A percentile compares a stretch with the other conserved stretches of the same genome.
phyloP scores from a whole-genome alignment of 2,329 filamentous ascomycete species.

The Coniochaeta ligniaria region DNA sequence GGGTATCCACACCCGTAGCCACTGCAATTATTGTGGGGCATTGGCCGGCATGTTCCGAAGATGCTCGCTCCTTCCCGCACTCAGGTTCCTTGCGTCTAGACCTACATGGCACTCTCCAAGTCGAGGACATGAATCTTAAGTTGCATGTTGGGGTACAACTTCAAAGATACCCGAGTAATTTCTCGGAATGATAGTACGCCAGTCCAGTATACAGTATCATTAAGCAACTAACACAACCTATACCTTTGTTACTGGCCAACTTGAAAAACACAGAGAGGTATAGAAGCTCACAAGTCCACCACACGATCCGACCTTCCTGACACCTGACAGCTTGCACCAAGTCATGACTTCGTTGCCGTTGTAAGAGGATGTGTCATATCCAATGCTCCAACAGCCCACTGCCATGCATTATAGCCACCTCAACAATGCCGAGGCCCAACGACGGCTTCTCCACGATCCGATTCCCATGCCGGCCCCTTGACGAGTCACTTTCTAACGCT shows the following conservation, averaged over 20 bases:
- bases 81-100: too few relatives aligned
- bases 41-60: neutral
- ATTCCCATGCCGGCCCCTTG: neutral
- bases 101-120: neutral
- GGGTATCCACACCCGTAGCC: neutral
- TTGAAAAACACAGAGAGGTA: neutral
- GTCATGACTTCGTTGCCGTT: neutral
- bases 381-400: neutral
- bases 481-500: neutral
- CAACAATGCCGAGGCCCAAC: neutral
- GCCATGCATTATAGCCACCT: neutral
- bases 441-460: neutral
- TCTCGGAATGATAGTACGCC: neutral
- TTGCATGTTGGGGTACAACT: too few relatives aligned
- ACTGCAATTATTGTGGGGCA: neutral
- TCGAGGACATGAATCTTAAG: neutral
- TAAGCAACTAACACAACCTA: neutral
- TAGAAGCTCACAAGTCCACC: neutral
- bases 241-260: neutral
- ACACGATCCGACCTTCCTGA: neutral
- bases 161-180: neutral
- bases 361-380: neutral
- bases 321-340: neutral
- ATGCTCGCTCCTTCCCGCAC: too few relatives aligned
- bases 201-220: neutral